A percentile compares a stretch with the other conserved stretches of the same genome.
Evolutionary conservation across 1,139 yeast species (phyloP).

Genomic region (Taphrina wiesneri): DNA sequence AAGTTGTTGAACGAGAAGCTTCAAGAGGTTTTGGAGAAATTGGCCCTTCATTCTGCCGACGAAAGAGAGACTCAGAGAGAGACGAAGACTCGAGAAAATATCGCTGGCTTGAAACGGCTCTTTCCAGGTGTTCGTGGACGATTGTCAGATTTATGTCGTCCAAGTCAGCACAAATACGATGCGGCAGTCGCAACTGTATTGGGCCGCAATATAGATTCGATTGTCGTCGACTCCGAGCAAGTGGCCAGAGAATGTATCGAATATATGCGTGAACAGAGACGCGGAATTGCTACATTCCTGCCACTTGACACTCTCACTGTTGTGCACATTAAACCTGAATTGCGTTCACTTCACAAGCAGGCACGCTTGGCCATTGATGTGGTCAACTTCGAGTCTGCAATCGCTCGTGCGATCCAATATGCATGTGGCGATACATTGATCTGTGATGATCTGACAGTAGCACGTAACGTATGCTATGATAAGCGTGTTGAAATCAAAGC

Average conservation of each 20-base stretch:
- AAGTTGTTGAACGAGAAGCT: conserved; percentile 62
- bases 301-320: conserved; percentile 81
- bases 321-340: conserved; percentile 56
- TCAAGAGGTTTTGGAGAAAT: conserved; percentile 59
- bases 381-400: conserved; percentile 64
- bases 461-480: conserved; percentile 74
- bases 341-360: conserved; percentile 58
- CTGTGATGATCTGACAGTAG: conserved; percentile 69
- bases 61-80: conserved; percentile 76
- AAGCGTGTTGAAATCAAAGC: conserved; percentile 61
- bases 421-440: conserved; percentile 79
- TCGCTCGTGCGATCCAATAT: conserved; percentile 77
- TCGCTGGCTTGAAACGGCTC: conserved; percentile 63
- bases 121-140: conserved; percentile 83
- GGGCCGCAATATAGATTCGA: conserved; percentile 77
- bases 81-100: conserved; percentile 67
- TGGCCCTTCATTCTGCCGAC: conserved; percentile 72
- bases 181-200: conserved; percentile 74
- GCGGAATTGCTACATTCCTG: conserved; percentile 82
- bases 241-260: conserved; percentile 83
- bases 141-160: conserved; percentile 76
- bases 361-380: conserved; percentile 68
- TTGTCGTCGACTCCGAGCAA: conserved; percentile 73
- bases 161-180: conserved; percentile 73
- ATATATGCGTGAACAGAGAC: conserved; percentile 78